Evolutionary conservation across 2,329 filamentous ascomycete genomes (phyloP), one percentile per base, ranked within the genome.

Genomic region (Penicillium thymicola): DNA sequence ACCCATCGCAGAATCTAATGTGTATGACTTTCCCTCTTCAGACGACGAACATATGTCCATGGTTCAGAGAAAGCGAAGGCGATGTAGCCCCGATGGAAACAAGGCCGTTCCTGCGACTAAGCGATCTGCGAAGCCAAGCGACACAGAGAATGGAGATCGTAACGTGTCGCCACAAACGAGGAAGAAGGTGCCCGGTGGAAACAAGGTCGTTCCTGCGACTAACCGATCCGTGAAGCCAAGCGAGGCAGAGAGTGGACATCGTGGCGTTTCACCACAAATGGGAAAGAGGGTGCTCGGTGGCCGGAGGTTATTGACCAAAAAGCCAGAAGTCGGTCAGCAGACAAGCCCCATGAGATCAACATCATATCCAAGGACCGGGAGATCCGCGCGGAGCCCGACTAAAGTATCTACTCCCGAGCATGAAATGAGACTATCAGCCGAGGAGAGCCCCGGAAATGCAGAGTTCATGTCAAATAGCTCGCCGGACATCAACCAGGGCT

Each of bases 21-120:
- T 70, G 27, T 70, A 63, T 48, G 68, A 71, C 37, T 45, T 69
- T 23, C 62, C 62, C 11, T 68, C 67, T 7, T 70, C 70, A 14
- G 65, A 64, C 25, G 69, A 71, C 10, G 68, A 70, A 43, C 50
- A 57, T 9, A 45, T 38, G 27, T 46, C 48, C n/a, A 45, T 58
- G 14, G 21, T 54, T 23, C 59, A 46, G 38, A 61, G 62, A 25
- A 68, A 69, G 46, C 61, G 67, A 52, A 62, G 62, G 47, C 58
- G 61, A 37, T 45, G 40, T 42, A 58, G 54, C 25, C 34, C 37
- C 4, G 47, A 61, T 40, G 38, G 6, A 38, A 45, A 32, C 27
- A 44, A 37, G 18, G 10, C 34, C 5, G 27, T 40, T 14, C 37
- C 21, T 30, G 27, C 28, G 28, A 41, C 27, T 18, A 43, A 36